These are phyloP conservation scores for Thielaviopsis cerberus DNA, from an alignment of 2,329 filamentous ascomycete genomes.

Conservation along the genomic window DNA sequence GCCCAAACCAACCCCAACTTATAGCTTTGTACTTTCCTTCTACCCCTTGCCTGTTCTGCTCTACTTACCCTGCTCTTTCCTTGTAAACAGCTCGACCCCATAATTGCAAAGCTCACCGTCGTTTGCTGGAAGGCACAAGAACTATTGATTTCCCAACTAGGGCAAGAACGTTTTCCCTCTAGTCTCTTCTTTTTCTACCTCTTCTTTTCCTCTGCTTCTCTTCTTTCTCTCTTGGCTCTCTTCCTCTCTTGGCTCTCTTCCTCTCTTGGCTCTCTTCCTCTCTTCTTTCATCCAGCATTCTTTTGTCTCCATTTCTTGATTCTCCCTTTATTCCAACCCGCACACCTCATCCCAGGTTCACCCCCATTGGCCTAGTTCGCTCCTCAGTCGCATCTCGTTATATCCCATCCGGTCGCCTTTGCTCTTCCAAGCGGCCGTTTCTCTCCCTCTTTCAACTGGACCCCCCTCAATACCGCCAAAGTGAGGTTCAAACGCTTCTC, in stretches of 20 bases:
- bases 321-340: not conserved
- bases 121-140: not conserved
- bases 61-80: not conserved
- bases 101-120: not conserved
- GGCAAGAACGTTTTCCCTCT: not conserved
- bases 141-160: not conserved
- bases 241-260: not conserved
- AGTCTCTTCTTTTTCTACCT: not conserved
- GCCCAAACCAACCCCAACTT: too few relatives aligned
- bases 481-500: constrained; percentile 18
- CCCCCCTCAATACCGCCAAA: constrained; percentile 12
- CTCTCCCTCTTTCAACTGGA: not conserved
- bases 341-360: too few relatives aligned
- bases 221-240: not conserved
- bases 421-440: not conserved
- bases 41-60: not conserved
- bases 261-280: not conserved
- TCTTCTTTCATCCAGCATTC: not conserved
- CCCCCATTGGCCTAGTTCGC: too few relatives aligned
- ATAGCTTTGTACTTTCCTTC: not conserved
- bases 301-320: not conserved
- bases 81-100: not conserved
- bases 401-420: not conserved
- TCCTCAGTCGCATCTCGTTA: not conserved
- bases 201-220: not conserved